Evolutionary conservation across 225 moss, liverwort and hornwort species (phyloP), one percentile per base, ranked within the genome.

Genomic region (Physcomitrium patens): DNA sequence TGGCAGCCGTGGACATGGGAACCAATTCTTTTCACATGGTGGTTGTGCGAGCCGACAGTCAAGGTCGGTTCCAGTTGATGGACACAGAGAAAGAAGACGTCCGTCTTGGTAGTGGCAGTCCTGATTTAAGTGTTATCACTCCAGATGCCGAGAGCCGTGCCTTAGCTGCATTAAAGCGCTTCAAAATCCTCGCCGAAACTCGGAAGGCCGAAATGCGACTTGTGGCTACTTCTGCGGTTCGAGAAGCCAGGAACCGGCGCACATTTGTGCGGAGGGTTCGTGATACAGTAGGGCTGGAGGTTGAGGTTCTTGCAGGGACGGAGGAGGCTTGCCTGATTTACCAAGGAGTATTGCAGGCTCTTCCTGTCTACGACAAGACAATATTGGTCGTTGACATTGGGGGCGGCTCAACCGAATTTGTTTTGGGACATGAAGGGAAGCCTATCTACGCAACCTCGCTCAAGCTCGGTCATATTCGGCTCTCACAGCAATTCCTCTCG

Each of bases 11-110:
- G 78, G 88, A 88, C 80, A 88, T 88, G 88, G 88, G 88, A 16
- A 88, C 88, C 61, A 88, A 88, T 57, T 88, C 88, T 19, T 88
- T 88, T 56, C 88, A 88, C 77, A 88, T 88, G 88, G 88, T 88
- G 69, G 88, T 88, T n/a, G 88, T 88, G 6, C 82, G 88, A 70
- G 88, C 88, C 15, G 85, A 88, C 63, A 85, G 80, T 51, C 76
- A 88, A 63, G 88, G 88, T 9, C 78, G 85, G 24, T 88, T 88
- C 44, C 85, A 88, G 46, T 76, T 88, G 63, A 85, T 88, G 78
- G 88, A 88, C 59, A 88, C 88, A n/a, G 88, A 83, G 24, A 88
- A 88, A 70, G 88, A 88, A 56, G 85, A 88, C 66, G 88, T 88
- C 8, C 85, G 88, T 15, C 80, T 88, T 53, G 88, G 88, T 44